Percentiles rank a stretch among this genome's conserved stretches.
Evolutionary conservation across 2,329 filamentous ascomycete species (phyloP).

Genomic region (Canariomyces notabilis): DNA sequence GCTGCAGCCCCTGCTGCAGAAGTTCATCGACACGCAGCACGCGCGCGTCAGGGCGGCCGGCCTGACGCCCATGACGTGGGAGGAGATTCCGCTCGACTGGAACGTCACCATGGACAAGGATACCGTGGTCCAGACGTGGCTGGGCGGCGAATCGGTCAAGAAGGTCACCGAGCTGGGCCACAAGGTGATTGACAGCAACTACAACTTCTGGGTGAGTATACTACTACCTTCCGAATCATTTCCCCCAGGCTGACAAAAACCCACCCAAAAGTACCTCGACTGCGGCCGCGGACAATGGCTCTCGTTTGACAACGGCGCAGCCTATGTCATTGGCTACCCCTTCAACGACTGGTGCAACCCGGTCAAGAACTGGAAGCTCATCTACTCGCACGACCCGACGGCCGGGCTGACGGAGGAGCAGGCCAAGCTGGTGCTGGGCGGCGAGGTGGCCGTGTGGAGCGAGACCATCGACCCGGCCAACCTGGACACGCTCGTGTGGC

Average conservation of each 20-base stretch:
- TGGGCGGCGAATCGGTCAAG: slow-evolving; percentile 57
- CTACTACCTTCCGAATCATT: neutral
- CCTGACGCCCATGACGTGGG: slow-evolving; percentile 76
- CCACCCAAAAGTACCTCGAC: slow-evolving; percentile 62
- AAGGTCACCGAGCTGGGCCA: slow-evolving; percentile 58
- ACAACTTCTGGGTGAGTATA: slow-evolving; percentile 64
- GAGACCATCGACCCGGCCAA: slow-evolving; percentile 74
- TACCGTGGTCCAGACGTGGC: slow-evolving; percentile 76
- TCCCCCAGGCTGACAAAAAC: neutral
- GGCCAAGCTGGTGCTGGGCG: slow-evolving; percentile 68
- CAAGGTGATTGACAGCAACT: slow-evolving; percentile 70
- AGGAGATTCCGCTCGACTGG: slow-evolving; percentile 78
- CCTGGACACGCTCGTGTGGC: slow-evolving; percentile 74
- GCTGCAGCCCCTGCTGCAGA: slow-evolving; percentile 70
- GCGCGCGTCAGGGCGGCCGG: slow-evolving; percentile 57
- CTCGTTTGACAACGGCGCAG: slow-evolving; percentile 57
- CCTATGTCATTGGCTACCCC: slow-evolving; percentile 54
- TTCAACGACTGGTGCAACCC: slow-evolving; percentile 80
- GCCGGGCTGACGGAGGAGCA: slow-evolving; percentile 55
- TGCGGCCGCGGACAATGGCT: slow-evolving; percentile 78
- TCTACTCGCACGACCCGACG: slow-evolving; percentile 76
- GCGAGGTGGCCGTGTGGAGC: slow-evolving; percentile 76
- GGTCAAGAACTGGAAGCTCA: slow-evolving; percentile 72
- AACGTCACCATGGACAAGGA: slow-evolving; percentile 67
- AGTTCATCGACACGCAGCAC: slow-evolving; percentile 68